Conservation (phyloP, 2,329 filamentous ascomycete species). For the Didymella keratinophila region DNA sequence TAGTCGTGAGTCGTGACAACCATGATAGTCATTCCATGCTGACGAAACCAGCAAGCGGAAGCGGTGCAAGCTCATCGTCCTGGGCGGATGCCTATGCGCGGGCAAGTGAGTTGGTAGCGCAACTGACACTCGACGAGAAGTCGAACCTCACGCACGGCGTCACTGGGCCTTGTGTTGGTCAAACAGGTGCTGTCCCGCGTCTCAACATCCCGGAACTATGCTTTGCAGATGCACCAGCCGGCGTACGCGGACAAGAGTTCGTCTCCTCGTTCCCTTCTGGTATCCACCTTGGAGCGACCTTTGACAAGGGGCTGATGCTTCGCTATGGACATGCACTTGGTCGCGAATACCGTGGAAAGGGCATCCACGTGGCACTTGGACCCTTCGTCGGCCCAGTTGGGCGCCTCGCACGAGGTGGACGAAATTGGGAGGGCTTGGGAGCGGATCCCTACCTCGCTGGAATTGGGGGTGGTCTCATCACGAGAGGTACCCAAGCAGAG, state of each 20-base stretch:
- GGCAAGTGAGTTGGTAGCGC: slow-evolving; percentile 50
- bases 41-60: slow-evolving; percentile 31
- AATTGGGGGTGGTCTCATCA: slow-evolving; percentile 59
- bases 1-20: slow-evolving; percentile 29
- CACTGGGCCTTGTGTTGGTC: slow-evolving; percentile 44
- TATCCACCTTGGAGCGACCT: slow-evolving; percentile 67
- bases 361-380: slow-evolving; percentile 73
- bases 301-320: slow-evolving; percentile 74
- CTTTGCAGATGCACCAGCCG: slow-evolving; percentile 50
- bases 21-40: not conserved
- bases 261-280: slow-evolving; percentile 44
- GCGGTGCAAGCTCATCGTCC: slow-evolving; percentile 32
- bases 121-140: slow-evolving; percentile 55
- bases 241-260: slow-evolving; percentile 44
- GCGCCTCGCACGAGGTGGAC: slow-evolving; percentile 72
- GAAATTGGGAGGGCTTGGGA: slow-evolving; percentile 78
- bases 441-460: slow-evolving; percentile 70
- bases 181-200: slow-evolving; percentile 48
- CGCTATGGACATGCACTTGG: slow-evolving; percentile 71
- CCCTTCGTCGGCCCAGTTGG: slow-evolving; percentile 75
- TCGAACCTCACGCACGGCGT: slow-evolving; percentile 51
- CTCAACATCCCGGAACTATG: slow-evolving; percentile 51
- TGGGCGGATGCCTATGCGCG: slow-evolving; percentile 45
- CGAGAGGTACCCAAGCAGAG: slow-evolving; percentile 60
- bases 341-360: slow-evolving; percentile 75